Base-by-base conservation (phyloP, 164 flowering plant species). In the Kalanchoe fedtschenkoi region DNA sequence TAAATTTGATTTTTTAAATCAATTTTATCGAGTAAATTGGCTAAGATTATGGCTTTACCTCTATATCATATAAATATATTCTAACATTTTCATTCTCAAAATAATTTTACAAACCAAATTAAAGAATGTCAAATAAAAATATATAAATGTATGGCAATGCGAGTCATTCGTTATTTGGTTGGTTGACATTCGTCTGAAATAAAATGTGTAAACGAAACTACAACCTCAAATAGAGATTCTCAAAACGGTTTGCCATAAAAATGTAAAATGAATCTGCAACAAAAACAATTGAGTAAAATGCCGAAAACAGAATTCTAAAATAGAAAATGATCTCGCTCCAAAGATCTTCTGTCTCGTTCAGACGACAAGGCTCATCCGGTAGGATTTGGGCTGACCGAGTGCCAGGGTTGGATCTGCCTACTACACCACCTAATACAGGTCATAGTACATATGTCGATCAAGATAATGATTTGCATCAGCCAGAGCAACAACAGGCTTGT, bases 381-480 rank as follows among this genome's bases (percentile, higher is more conserved):
- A 58, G 39, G 26, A 32, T 58, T 1, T 58, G 61, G 61, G 39
- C 22, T 16, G 61, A 35, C 37, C 61, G 35, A 21, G 39, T 58
- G 8, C 39, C 37, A 34, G 57, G 28, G 30, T 13, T 51, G 16
- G 55, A 51, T 51, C 30, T 24, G 15, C 56, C 56, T 26, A 26
- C 30, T 2, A 51, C 56, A 16, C 55, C 56, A 16, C 55, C 55
- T 24, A 29, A 24, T 8, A 24, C 5, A 47, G 15, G 16, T 47
- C 55, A 24, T 47, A 24, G 11, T 47, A 16, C 53, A n/a, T 16
- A 22, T 16, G 21, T 43, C 19, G 47, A 47, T 47, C 55, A 47
- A 8, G 5, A 0, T 16, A 24, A 47, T 24, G 30, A 47, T 47
- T 1, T 47, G 16, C 55, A 47, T 4, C 55, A 47, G 19, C 30